Conservation (phyloP, 345 rosid genomes). For the Xanthoceras sorbifolium region DNA sequence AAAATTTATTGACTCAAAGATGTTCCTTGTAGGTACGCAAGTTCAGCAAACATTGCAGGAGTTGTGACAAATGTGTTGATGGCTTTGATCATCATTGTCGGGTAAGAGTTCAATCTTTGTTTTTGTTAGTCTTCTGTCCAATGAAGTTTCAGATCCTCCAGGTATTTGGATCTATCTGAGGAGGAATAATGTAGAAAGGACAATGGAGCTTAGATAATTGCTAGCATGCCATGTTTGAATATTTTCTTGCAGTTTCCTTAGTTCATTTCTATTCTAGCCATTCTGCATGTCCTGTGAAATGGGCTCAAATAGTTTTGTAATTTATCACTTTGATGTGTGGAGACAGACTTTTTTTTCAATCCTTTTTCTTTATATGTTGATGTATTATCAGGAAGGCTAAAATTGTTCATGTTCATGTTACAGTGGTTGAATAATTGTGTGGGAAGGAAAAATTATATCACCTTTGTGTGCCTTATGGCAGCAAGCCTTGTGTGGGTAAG, state of each 20-base stretch:
- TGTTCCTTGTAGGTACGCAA: constrained; percentile 61
- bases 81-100: constrained; percentile 99
- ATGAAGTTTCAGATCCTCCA: not conserved
- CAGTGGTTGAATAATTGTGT: constrained; percentile 98
- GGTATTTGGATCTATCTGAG: not conserved
- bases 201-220: not conserved
- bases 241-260: not conserved
- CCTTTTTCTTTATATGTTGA: not conserved
- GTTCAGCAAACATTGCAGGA: constrained; percentile 97
- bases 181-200: not conserved
- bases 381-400: constrained; percentile 13
- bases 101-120: constrained; percentile 44
- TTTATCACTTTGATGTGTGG: not conserved
- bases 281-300: not conserved
- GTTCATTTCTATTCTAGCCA: not conserved
- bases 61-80: constrained; percentile 92
- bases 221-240: not conserved
- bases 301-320: not conserved
- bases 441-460: constrained; percentile 84
- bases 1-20: not conserved
- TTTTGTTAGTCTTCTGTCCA: not conserved
- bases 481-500: constrained; percentile 86
- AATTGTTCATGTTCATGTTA: constrained; percentile 26
- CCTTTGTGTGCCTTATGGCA: constrained; percentile 90
- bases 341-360: not conserved